Evolutionary conservation across 2,329 filamentous ascomycete genomes (phyloP).

Genomic region (Cordyceps cateniannulata): DNA sequence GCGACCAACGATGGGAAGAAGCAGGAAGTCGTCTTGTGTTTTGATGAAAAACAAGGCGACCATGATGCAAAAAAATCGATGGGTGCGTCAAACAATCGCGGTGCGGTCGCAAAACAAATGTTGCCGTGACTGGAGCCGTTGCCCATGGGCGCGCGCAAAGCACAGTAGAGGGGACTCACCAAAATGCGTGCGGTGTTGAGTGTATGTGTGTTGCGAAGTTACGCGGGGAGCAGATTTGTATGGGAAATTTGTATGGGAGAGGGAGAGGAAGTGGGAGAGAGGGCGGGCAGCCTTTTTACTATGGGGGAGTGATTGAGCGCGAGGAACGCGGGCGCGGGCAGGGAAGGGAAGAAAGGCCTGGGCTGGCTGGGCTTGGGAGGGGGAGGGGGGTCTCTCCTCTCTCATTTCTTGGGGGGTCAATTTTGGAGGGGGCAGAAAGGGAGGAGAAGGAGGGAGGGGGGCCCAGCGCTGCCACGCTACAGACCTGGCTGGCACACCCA

Average conservation of each 20-base stretch:
- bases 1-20: conserved; percentile 1
- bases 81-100: conserved; percentile 20
- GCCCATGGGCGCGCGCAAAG: conserved; percentile 31
- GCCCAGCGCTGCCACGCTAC: conserved; percentile 10
- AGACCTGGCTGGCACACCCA: conserved; percentile 4
- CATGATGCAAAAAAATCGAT: conserved; percentile 8
- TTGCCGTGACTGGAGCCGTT: conserved; percentile 16
- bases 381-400: not conserved
- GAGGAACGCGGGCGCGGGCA: conserved; percentile 24
- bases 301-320: conserved; percentile 56
- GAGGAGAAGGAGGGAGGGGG: not conserved
- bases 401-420: not conserved
- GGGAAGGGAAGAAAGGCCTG: not conserved
- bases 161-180: conserved; percentile 47
- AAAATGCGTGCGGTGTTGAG: conserved; percentile 21
- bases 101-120: conserved; percentile 21
- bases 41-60: conserved; percentile 9
- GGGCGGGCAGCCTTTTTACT: conserved; percentile 57
- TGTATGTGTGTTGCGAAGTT: conserved; percentile 32
- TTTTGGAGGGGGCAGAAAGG: not conserved
- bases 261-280: conserved; percentile 48
- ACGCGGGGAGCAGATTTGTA: conserved; percentile 37
- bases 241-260: conserved; percentile 56
- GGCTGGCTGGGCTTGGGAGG: not conserved
- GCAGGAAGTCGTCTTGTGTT: not conserved